Percentiles rank a stretch among this genome's conserved stretches.
Conservation (phyloP, 1,284 basidiomycete genomes). For the Sporisorium reilianum region DNA sequence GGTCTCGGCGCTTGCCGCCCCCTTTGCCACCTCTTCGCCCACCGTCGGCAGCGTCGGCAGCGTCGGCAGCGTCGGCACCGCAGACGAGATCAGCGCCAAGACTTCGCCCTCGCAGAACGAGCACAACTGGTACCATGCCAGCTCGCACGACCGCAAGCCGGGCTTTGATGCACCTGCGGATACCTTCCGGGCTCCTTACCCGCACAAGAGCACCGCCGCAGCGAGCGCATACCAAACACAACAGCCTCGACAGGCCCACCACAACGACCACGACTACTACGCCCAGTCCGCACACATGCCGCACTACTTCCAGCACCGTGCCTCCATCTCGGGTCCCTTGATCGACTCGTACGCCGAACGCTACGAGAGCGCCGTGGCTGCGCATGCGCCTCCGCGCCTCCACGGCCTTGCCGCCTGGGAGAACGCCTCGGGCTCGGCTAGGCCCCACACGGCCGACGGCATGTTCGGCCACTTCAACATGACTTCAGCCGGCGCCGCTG, state of each 20-base stretch:
- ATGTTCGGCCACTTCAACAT: slow-evolving; percentile 57
- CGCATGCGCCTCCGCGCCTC: slow-evolving; percentile 49
- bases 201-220: slow-evolving; percentile 12
- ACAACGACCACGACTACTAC: slow-evolving; percentile 31
- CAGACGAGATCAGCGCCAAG: slow-evolving; percentile 21
- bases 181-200: slow-evolving; percentile 22
- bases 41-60: slow-evolving; percentile 26
- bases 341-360: slow-evolving; percentile 38
- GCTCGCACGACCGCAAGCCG: slow-evolving; percentile 16
- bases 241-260: slow-evolving; percentile 16
- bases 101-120: slow-evolving; percentile 29
- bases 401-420: slow-evolving; percentile 59
- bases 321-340: slow-evolving; percentile 57
- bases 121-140: slow-evolving; percentile 23
- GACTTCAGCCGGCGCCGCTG: slow-evolving; percentile 7
- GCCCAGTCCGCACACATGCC: slow-evolving; percentile 14
- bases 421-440: slow-evolving; percentile 51
- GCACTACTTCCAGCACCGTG: slow-evolving; percentile 51
- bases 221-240: slow-evolving; percentile 11
- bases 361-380: slow-evolving; percentile 19
- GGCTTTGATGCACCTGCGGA: slow-evolving; percentile 18
- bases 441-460: slow-evolving; percentile 65
- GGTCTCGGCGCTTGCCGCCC: slow-evolving; percentile 21
- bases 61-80: slow-evolving; percentile 27
- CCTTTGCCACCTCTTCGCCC: slow-evolving; percentile 34